Evolutionary conservation across 306 rosid species (phyloP).

Genomic region (Astragalus glycyphyllos): DNA sequence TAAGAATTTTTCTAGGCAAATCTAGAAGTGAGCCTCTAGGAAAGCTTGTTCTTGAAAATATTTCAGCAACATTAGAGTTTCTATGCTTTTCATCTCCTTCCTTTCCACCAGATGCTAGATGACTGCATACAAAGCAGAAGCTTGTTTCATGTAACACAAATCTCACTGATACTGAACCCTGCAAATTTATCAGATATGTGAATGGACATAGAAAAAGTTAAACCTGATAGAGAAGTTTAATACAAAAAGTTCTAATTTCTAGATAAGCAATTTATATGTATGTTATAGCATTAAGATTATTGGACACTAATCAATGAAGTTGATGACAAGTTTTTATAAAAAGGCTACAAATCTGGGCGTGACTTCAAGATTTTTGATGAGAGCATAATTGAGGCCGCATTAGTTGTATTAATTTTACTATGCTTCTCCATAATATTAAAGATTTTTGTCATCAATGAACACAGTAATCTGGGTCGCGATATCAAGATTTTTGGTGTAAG

Average conservation of each 20-base stretch:
- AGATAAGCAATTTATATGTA: neutral
- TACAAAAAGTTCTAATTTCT: neutral
- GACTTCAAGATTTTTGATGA: no score
- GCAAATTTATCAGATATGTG: slow-evolving; percentile 35
- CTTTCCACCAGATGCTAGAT: slow-evolving; percentile 80
- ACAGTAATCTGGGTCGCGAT: no score
- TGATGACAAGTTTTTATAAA: slow-evolving; percentile 11
- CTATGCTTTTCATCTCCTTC: slow-evolving; percentile 72
- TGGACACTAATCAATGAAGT: neutral
- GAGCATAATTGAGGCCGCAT: no score
- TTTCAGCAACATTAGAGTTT: slow-evolving; percentile 71
- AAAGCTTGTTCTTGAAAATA: slow-evolving; percentile 71
- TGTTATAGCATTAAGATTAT: neutral
- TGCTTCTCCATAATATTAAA: no score
- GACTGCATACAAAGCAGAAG: slow-evolving; percentile 85
- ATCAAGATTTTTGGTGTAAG: no score
- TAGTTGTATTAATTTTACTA: no score
- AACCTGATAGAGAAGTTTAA: neutral
- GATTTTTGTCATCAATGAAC: no score
- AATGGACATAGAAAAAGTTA: neutral
- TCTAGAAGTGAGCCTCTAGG: slow-evolving; percentile 61
- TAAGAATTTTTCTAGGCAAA: slow-evolving; percentile 74
- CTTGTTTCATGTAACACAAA: slow-evolving; percentile 71
- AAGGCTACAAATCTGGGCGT: no score
- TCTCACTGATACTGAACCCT: slow-evolving; percentile 88